A percentile compares a stretch with the other conserved stretches of the same genome.
Evolutionary conservation across 2,329 filamentous ascomycete genomes (phyloP).

Genomic region (Hypomyces rosellus): DNA sequence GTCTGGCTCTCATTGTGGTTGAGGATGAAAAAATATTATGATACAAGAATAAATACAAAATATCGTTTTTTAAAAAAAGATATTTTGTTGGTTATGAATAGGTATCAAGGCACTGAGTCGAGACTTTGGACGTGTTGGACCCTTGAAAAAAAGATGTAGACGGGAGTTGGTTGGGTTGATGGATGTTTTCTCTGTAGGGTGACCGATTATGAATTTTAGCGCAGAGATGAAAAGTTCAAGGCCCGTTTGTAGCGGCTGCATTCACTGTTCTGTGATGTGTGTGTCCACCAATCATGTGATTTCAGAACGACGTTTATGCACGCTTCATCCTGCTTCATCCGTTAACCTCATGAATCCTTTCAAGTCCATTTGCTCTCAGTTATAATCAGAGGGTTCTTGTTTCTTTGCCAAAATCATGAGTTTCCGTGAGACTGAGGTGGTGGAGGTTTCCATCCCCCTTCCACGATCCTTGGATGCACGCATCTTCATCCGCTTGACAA

Average conservation of each 20-base stretch:
- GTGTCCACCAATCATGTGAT: conserved; percentile 17
- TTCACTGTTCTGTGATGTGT: neutral
- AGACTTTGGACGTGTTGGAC: no score
- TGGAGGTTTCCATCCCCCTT: conserved; percentile 52
- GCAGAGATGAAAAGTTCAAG: no score
- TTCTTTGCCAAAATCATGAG: conserved; percentile 18
- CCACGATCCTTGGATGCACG: conserved; percentile 55
- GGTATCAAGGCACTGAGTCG: no score
- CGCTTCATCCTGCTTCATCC: neutral
- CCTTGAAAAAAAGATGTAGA: no score
- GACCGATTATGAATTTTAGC: no score
- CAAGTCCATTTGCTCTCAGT: neutral
- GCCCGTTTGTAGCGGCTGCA: no score
- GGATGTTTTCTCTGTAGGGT: no score
- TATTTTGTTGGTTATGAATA: neutral
- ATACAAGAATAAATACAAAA: neutral
- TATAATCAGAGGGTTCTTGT: neutral
- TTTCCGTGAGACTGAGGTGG: conserved; percentile 13
- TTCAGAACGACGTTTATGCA: neutral
- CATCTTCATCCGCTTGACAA: conserved; percentile 54
- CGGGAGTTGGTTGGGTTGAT: no score
- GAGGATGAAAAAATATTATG: neutral
- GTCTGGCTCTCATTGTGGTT: conserved; percentile 2
- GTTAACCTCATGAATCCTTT: neutral
- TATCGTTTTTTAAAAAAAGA: neutral